Evolutionary conservation across 768 basidiomycete species (phyloP).

Genomic region (Calocybe cyanea): DNA sequence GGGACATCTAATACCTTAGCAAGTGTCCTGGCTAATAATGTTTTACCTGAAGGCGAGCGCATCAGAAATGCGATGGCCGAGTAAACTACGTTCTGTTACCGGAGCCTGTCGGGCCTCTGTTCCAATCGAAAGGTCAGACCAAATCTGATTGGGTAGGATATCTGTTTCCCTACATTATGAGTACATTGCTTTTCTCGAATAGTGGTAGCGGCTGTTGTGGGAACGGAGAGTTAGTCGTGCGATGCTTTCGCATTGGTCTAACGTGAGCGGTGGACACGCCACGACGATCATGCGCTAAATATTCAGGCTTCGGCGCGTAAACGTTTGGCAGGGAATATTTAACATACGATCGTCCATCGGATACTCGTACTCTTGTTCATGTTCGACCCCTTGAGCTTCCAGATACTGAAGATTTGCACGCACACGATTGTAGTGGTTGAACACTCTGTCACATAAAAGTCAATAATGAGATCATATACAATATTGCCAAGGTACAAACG

Average conservation of each 20-base stretch:
- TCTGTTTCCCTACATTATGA: constrained; percentile 79
- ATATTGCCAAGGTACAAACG: constrained; percentile 49
- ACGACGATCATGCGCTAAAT: not conserved
- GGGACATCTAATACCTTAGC: constrained; percentile 90
- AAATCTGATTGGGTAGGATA: not conserved
- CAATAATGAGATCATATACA: not conserved
- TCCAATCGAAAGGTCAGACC: not conserved
- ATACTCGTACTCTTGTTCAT: constrained; percentile 11
- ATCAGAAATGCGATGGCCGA: no score
- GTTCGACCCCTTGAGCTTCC: constrained; percentile 31
- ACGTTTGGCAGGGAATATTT: no score
- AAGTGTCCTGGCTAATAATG: constrained; percentile 85
- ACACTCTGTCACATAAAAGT: constrained; percentile 55
- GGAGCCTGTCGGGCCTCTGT: constrained; percentile 82
- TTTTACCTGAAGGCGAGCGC: constrained; percentile 61
- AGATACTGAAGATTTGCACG: constrained; percentile 59
- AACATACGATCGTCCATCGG: constrained; percentile 16
- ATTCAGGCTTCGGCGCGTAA: no score
- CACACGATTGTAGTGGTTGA: constrained; percentile 92
- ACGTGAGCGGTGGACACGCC: constrained; percentile 56
- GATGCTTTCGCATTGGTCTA: constrained; percentile 50
- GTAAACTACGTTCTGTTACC: constrained; percentile 36
- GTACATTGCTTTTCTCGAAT: constrained; percentile 95
- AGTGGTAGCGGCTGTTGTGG: constrained; percentile 46
- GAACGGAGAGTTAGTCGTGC: constrained; percentile 31